Base-by-base conservation (phyloP, 768 basidiomycete genomes). In the Mrakia gelida region DNA sequence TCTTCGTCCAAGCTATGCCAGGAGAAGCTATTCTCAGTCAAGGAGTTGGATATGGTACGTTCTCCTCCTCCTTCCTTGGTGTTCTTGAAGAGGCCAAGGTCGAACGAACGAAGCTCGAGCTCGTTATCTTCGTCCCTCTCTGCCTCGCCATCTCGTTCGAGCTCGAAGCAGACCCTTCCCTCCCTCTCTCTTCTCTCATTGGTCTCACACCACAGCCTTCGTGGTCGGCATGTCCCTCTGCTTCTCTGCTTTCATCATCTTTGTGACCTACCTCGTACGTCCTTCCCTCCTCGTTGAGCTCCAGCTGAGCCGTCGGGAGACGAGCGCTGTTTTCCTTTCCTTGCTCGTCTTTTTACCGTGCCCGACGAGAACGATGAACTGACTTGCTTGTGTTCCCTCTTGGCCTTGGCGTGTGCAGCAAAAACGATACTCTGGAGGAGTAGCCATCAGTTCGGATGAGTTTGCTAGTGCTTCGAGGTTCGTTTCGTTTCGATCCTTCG, bases 371-470 rank as follows among this genome's bases (percentile, higher is more conserved):
- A 1, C 16, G 5, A 11, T 28, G 30, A 34, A 0, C 30, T 32
- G 7, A 10, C 30, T 38, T 16, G 6, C 21, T 43, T 9, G 2
- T 0, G 34, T 32, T 68, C 21, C 21, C 26, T n/a, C n/a, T n/a
- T 8, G 8, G 32, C 13, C 7, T 43, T 26, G 1, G 26, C 38
- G 16, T 13, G 16, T 9, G 16, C 52, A 45, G 49, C 74, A 75
- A 63, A 54, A 30, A 26, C 78, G 78, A 56, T 79, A 75, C 59
- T 49, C 70, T 26, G 67, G 63, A 32, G 67, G 67, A 43, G 38
- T 26, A 0, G 38, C 18, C 6, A 70, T 70, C 67, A 70, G 67
- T 15, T 41, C 93, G 0, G 93, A 95, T 83, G 85, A 86, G 76
- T 86, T 86, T 82, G 82, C 81, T 62, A 82, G 81, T 38, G 84